These are phyloP conservation scores for Fraxinus albicans DNA, from an alignment of 305 asterid genomes.

Conservation along the genomic window DNA sequence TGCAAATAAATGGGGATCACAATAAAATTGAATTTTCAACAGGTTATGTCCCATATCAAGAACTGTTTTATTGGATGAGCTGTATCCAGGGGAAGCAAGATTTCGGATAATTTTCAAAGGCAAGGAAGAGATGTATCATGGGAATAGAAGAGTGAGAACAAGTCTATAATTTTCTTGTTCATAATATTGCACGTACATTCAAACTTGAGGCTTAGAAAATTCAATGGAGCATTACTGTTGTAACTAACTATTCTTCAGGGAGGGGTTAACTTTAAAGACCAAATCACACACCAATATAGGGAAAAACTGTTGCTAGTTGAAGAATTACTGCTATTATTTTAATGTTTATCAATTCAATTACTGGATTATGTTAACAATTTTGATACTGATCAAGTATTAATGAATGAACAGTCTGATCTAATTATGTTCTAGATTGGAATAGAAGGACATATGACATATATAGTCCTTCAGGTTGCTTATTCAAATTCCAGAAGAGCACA, in stretches of 20 bases:
- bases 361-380: background rate
- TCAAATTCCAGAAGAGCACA: background rate
- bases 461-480: background rate
- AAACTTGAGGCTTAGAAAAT: background rate
- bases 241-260: background rate
- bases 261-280: background rate
- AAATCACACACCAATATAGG: background rate
- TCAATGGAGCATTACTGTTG: background rate
- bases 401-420: background rate
- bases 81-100: slow-evolving; percentile 2
- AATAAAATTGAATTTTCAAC: background rate
- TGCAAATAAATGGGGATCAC: background rate
- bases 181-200: background rate
- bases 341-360: background rate
- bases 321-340: background rate
- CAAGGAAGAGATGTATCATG: background rate
- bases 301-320: background rate
- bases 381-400: background rate
- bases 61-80: background rate
- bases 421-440: background rate
- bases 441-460: background rate
- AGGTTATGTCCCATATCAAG: background rate
- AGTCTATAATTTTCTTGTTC: background rate
- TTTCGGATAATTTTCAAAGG: background rate
- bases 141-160: background rate